Evolutionary conservation across 257 asterid species (phyloP), one percentile per base, ranked within the genome.

Genomic region (Coffea eugenioides): DNA sequence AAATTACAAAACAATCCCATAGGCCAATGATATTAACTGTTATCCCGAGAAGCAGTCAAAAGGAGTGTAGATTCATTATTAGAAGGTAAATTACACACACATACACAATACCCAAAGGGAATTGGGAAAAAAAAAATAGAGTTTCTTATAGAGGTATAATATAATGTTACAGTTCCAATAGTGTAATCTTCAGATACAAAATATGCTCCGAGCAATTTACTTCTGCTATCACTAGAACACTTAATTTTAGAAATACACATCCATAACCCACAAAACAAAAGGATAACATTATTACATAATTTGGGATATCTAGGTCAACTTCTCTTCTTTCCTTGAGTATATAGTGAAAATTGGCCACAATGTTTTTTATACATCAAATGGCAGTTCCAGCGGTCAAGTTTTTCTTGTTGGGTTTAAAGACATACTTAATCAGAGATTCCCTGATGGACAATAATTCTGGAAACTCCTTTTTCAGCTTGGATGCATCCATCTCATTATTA

Each of bases 401-500:
- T 85, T 90, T 95, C 80, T 88, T 86, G 90, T 95, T 95, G 68
- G 99, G 97, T 79, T 86, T 97, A 75, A 92, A 95, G 45, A 95
- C 99, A 64, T 84, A 62, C 90, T 92, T 95, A 88, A 95, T 87
- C 92, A 95, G 77, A 1, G 99, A 93, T 34, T 95, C 98, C 89
- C 93, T 92, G 84, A 95, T 93, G 2, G 97, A 57, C 12, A 93
- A 86, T 91, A 95, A 82, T 83, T 93, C 97, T 0, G 98, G 98
- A 49, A 95, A 95, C 86, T 95, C 99, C 0, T 84, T 82, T 92
- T 90, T 95, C 98, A 95, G 74, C 84, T 95, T 95, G 61, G 94
- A 82, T 0, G 92, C 97, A 25, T 95, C 97, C 97, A 95, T 80
- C 84, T 95, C 99, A 18, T 95, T 95, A 84, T 95, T 95, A 79